Evolutionary conservation across 305 asterid species (phyloP).

Genomic region (Stenogyne calaminthoides): DNA sequence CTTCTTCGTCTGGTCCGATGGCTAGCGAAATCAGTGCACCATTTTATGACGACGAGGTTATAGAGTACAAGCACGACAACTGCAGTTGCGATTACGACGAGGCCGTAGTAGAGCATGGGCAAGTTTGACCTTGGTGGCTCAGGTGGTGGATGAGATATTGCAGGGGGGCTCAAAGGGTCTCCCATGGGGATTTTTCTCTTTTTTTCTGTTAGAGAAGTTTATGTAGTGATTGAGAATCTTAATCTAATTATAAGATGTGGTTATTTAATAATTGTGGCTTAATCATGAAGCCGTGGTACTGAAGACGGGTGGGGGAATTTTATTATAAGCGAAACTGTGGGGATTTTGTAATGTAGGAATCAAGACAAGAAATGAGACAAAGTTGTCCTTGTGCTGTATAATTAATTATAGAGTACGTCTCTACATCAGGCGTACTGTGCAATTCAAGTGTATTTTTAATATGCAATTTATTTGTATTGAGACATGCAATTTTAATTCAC

Average conservation of each 20-base stretch:
- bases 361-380: constrained; percentile 6
- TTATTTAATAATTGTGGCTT: neutral
- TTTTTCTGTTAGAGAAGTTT: neutral
- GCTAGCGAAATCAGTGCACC: constrained; percentile 37
- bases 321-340: too few species aligned
- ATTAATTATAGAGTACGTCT: neutral
- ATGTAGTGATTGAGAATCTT: constrained; percentile 11
- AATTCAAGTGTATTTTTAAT: too few species aligned
- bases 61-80: constrained; percentile 50
- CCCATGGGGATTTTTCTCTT: constrained; percentile 32
- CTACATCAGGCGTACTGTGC: too few species aligned
- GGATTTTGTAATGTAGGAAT: constrained; percentile 23
- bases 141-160: constrained; percentile 25
- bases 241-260: neutral
- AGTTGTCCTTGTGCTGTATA: neutral
- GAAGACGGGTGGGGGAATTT: constrained; percentile 14
- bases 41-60: constrained; percentile 51
- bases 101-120: constrained; percentile 62
- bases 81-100: constrained; percentile 60
- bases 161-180: constrained; percentile 34
- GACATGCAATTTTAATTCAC: too few species aligned
- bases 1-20: constrained; percentile 2
- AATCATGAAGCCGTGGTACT: constrained; percentile 30
- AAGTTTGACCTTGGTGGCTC: constrained; percentile 35
- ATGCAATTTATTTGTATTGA: too few species aligned